phyloP scores from a whole-genome alignment of 2,329 filamentous ascomycete genomes.

The Neofusicoccum cordaticola region DNA sequence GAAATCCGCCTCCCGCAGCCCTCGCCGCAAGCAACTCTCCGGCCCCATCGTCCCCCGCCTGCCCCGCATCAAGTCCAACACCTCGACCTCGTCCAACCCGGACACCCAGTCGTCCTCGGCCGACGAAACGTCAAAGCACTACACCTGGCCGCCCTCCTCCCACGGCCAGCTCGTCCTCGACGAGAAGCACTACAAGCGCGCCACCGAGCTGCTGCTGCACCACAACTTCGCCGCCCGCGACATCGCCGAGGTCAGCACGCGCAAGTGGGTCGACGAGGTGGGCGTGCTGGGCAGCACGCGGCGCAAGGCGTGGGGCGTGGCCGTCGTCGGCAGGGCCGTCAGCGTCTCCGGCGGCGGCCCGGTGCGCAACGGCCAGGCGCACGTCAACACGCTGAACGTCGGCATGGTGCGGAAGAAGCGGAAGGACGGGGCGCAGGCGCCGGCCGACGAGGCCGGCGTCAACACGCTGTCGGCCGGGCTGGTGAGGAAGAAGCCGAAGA shows the following conservation, averaged over 20 bases:
- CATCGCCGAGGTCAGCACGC: conserved; percentile 63
- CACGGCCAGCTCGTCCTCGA: conserved; percentile 64
- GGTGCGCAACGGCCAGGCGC: background rate
- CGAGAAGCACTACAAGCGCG: conserved; percentile 64
- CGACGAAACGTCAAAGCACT: conserved; percentile 60
- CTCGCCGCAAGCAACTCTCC: conserved; percentile 35
- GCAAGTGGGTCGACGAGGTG: conserved; percentile 68
- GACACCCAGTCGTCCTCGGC: conserved; percentile 25
- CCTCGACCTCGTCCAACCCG: conserved; percentile 33
- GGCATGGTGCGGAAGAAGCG: conserved; percentile 36
- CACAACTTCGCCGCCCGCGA: conserved; percentile 69
- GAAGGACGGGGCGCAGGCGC: conserved; percentile 22
- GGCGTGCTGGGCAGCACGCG: conserved; percentile 34
- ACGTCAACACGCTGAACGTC: conserved; percentile 21
- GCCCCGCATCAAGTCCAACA: conserved; percentile 61
- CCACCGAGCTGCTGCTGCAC: conserved; percentile 66
- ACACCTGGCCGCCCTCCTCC: conserved; percentile 61
- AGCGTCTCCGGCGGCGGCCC: background rate
- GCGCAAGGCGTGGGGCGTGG: background rate
- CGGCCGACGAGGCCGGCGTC: background rate
- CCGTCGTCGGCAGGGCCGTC: background rate
- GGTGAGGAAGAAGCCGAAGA: conserved; percentile 13
- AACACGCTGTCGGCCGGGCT: conserved; percentile 2
- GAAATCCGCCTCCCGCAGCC: background rate
- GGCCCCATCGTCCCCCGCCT: conserved; percentile 63